Conservation (phyloP, 148 eudicot species). For the Rhododendron mucronatum region DNA sequence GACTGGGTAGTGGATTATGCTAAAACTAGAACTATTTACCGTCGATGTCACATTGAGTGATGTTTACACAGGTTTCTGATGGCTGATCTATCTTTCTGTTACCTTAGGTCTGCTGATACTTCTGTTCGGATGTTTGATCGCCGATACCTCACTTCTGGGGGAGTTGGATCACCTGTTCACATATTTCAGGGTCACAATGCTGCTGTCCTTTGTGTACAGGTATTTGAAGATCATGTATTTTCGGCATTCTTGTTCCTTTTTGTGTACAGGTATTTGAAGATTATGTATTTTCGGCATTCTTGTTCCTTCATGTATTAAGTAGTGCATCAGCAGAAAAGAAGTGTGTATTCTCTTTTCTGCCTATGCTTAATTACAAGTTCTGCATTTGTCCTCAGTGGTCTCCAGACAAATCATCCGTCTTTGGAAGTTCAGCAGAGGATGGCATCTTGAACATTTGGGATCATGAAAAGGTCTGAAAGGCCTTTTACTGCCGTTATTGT, state of each 20-base stretch:
- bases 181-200: constrained; percentile 73
- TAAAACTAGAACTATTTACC: neutral
- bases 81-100: neutral
- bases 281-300: neutral
- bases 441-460: constrained; percentile 92
- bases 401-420: constrained; percentile 71
- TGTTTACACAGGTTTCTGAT: neutral
- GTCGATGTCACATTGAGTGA: neutral
- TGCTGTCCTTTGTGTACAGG: constrained; percentile 88
- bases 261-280: constrained; percentile 64
- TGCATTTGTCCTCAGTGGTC: constrained; percentile 66
- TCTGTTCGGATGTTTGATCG: constrained; percentile 89
- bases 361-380: neutral
- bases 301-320: neutral
- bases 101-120: constrained; percentile 79
- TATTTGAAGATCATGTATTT: constrained; percentile 6
- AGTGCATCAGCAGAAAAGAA: neutral
- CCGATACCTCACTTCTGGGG: constrained; percentile 60
- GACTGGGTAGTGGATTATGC: constrained; percentile 60
- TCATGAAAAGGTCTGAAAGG: constrained; percentile 55
- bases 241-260: neutral
- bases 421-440: constrained; percentile 98
- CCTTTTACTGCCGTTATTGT: neutral
- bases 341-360: neutral
- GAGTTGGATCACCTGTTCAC: constrained; percentile 79